Percentiles rank a stretch among this genome's conserved stretches.
Evolutionary conservation across 768 basidiomycete genomes (phyloP).

Genomic region (Pleurotus eryngii): DNA sequence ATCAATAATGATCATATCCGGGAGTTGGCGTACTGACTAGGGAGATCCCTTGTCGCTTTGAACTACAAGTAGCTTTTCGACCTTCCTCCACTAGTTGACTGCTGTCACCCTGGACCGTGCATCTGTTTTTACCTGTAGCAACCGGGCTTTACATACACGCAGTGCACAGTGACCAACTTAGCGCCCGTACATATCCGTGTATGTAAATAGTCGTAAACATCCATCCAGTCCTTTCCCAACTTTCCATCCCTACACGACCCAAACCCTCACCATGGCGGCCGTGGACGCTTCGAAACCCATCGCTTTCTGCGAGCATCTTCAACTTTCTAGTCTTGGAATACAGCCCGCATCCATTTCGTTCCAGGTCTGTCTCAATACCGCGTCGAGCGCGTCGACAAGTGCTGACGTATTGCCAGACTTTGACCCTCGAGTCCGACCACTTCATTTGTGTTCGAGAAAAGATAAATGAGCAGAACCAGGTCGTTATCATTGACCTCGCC

Average conservation of each 20-base stretch:
- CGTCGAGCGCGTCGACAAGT: conserved; percentile 15
- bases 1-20: no score
- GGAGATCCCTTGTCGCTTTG: no score
- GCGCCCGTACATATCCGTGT: not conserved
- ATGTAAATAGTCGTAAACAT: conserved; percentile 6
- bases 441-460: conserved; percentile 98
- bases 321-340: conserved; percentile 93
- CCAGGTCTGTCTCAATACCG: conserved; percentile 63
- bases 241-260: not conserved
- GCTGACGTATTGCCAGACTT: conserved; percentile 47
- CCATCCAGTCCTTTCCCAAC: not conserved
- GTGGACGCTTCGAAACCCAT: conserved; percentile 70
- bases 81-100: no score
- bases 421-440: conserved; percentile 96
- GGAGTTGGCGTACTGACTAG: no score
- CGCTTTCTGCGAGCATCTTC: conserved; percentile 85
- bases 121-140: no score
- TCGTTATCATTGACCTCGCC: conserved; percentile 96
- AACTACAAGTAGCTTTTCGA: no score
- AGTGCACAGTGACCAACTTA: no score
- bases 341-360: conserved; percentile 98
- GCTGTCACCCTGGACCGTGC: no score
- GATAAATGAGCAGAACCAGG: conserved; percentile 92
- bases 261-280: conserved; percentile 32
- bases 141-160: no score